A percentile compares a stretch with the other conserved stretches of the same genome.
These are phyloP conservation scores for Picocystis salinarum DNA, from an alignment of 139 green algal genomes.

Conservation along the genomic window DNA sequence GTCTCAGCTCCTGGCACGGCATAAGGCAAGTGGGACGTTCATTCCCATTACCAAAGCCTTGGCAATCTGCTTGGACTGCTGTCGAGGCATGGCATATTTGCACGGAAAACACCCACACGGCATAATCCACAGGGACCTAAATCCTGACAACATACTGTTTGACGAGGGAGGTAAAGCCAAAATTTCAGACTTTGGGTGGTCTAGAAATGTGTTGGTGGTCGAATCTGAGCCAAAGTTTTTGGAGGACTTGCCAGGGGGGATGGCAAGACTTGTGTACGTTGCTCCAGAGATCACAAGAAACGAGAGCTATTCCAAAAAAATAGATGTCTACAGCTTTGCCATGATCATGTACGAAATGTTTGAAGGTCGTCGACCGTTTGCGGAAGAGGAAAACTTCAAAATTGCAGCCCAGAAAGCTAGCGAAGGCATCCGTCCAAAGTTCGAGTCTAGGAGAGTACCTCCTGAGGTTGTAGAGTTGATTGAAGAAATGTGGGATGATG, in stretches of 20 bases:
- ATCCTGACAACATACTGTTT: background rate
- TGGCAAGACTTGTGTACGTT: no score
- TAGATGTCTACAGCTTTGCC: constrained; percentile 33
- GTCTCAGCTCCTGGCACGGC: background rate
- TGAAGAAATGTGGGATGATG: no score
- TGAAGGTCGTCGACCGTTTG: constrained; percentile 7
- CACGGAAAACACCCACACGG: background rate
- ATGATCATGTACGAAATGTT: constrained; percentile 28
- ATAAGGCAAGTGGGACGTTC: constrained; percentile 1
- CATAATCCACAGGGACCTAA: background rate
- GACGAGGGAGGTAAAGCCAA: background rate
- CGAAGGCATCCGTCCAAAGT: no score
- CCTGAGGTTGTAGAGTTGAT: no score
- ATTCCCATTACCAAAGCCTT: no score
- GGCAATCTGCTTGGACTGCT: background rate
- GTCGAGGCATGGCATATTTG: background rate
- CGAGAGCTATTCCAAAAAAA: constrained; percentile 40
- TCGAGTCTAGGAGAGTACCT: no score
- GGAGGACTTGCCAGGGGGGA: no score
- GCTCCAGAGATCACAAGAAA: constrained; percentile 42
- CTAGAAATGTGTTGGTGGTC: no score
- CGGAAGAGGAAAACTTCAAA: no score
- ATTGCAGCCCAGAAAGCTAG: no score
- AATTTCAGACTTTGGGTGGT: constrained; percentile 1
- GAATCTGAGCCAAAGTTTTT: no score